Evolutionary conservation across 1,139 yeast species (phyloP).

Genomic region (Geotrichum cucujoidarum): DNA sequence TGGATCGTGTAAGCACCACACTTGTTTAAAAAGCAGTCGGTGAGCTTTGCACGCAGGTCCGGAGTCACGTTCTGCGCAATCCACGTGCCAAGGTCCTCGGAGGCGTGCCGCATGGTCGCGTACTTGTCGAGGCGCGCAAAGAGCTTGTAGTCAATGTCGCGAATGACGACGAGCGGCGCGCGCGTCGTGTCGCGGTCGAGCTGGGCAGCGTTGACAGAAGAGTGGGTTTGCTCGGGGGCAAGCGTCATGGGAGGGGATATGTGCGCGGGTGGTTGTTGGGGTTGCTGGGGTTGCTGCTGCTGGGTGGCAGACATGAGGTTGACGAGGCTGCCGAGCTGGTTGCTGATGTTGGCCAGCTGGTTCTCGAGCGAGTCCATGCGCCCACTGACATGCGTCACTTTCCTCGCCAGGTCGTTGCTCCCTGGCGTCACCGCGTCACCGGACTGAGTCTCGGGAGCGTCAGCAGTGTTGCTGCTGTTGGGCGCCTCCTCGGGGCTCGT

Average conservation of each 20-base stretch:
- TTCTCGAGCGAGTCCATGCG: constrained; percentile 5
- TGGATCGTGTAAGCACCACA: constrained; percentile 22
- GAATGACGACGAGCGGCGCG: constrained; percentile 43
- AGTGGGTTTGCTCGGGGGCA: neutral
- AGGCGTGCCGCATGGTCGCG: constrained; percentile 33
- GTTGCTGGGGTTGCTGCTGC: neutral
- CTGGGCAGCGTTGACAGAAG: neutral
- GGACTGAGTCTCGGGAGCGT: neutral
- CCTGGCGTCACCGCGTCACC: neutral
- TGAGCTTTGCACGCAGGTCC: constrained; percentile 22
- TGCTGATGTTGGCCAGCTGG: neutral
- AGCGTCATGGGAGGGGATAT: neutral
- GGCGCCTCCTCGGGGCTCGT: neutral
- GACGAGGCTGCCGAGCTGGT: neutral
- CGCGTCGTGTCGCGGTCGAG: constrained; percentile 19
- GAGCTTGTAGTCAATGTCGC: constrained; percentile 42
- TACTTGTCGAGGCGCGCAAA: constrained; percentile 35
- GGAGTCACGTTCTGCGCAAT: constrained; percentile 30
- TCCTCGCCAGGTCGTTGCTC: too few species aligned
- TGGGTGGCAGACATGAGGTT: neutral
- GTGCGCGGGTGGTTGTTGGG: neutral
- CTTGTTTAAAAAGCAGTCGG: constrained; percentile 20
- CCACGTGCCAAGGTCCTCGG: constrained; percentile 42
- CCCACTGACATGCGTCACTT: too few species aligned
- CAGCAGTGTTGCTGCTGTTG: neutral